Percentiles rank a stretch among this genome's conserved stretches.
phyloP scores from a whole-genome alignment of 108 stramenopile genomes.

The Mediolabrus comicus region DNA sequence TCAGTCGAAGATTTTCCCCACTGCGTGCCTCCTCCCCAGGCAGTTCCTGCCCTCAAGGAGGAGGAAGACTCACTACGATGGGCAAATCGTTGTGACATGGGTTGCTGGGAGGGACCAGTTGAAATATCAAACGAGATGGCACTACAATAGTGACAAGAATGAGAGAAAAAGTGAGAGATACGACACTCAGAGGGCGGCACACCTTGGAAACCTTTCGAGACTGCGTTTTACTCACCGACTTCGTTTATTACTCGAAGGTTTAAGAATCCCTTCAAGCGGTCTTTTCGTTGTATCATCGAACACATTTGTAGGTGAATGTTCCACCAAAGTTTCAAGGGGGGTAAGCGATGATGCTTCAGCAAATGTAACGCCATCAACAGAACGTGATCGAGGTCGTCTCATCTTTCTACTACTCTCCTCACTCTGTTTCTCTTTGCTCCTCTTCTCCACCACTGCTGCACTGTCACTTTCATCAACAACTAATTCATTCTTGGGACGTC shows the following conservation, averaged over 20 bases:
- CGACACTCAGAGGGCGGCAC: too few species aligned
- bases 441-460: neutral
- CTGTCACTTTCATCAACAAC: neutral
- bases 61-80: constrained; percentile 7
- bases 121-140: constrained; percentile 42
- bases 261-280: constrained; percentile 38
- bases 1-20: neutral
- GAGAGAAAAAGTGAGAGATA: neutral
- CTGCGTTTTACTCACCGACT: constrained; percentile 6
- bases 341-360: neutral
- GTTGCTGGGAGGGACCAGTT: constrained; percentile 31
- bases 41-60: constrained; percentile 1
- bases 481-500: neutral
- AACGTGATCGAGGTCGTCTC: constrained; percentile 21
- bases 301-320: neutral
- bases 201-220: too few species aligned
- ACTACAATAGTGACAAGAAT: neutral
- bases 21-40: neutral
- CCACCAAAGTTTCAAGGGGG: neutral
- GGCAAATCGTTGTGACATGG: constrained; percentile 1
- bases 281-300: constrained; percentile 1
- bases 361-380: constrained; percentile 36
- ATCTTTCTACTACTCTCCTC: neutral
- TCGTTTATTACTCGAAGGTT: constrained; percentile 27
- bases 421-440: neutral